These are phyloP conservation scores for Dactylonectria macrodidyma DNA, from an alignment of 2,329 filamentous ascomycete genomes.

Conservation along the genomic window DNA sequence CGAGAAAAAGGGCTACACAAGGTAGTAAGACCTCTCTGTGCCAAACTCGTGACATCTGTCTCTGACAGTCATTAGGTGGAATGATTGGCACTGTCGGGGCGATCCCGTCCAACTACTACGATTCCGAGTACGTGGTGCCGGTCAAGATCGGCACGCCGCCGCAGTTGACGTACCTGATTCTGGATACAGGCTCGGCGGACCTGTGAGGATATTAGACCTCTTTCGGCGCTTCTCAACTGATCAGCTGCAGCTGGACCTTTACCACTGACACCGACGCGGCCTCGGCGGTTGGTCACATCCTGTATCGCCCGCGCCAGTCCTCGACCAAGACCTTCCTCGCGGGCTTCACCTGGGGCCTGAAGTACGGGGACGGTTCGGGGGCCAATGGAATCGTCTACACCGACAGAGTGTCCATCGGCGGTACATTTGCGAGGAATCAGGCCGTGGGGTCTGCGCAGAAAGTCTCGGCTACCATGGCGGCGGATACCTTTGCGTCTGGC, in stretches of 20 bases:
- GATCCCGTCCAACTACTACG: constrained; percentile 55
- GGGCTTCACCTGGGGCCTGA: constrained; percentile 68
- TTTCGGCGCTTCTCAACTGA: background rate
- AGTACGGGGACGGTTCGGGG: constrained; percentile 76
- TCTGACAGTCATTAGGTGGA: constrained; percentile 21
- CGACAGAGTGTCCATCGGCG: constrained; percentile 75
- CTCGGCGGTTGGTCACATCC: constrained; percentile 65
- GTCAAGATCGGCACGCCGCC: constrained; percentile 72
- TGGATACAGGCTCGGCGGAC: constrained; percentile 76
- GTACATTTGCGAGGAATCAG: constrained; percentile 71
- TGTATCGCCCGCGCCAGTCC: constrained; percentile 68
- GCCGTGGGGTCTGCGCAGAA: constrained; percentile 76
- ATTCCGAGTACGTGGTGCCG: constrained; percentile 72
- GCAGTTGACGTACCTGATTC: constrained; percentile 75
- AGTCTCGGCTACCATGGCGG: constrained; percentile 64
- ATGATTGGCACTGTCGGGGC: constrained; percentile 45
- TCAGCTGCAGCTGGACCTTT: constrained; percentile 75
- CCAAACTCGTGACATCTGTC: accelerated
- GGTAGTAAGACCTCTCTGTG: constrained; percentile 36
- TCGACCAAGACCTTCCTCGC: constrained; percentile 59
- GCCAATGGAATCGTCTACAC: constrained; percentile 76
- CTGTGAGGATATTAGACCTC: constrained; percentile 47
- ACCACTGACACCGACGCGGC: constrained; percentile 68
- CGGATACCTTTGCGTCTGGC: constrained; percentile 53
- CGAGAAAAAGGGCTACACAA: constrained; percentile 24